Conservation (phyloP, 768 basidiomycete species). For the Suillus cothurnatus region DNA sequence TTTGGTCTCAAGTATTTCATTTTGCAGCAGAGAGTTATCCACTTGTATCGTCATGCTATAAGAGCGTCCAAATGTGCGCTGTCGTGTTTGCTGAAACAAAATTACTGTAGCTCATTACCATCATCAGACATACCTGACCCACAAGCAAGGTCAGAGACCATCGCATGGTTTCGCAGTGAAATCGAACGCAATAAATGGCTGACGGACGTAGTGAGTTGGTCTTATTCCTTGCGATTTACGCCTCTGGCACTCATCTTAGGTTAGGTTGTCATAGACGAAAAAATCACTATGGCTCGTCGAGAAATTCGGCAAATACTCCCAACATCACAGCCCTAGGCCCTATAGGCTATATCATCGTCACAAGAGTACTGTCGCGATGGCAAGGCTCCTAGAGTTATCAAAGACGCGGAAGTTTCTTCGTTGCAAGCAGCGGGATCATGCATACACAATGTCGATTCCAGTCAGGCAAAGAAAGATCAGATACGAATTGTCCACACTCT, state of each 20-base stretch:
- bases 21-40: conserved; percentile 59
- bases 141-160: conserved; percentile 61
- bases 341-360: background rate
- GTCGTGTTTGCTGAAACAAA: background rate
- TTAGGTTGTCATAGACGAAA: conserved; percentile 64
- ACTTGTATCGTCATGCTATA: conserved; percentile 67
- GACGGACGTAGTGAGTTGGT: conserved; percentile 51
- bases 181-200: conserved; percentile 65
- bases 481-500: background rate
- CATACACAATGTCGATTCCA: background rate
- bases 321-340: conserved; percentile 7
- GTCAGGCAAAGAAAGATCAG: background rate
- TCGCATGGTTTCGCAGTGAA: conserved; percentile 72
- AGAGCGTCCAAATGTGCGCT: conserved; percentile 65
- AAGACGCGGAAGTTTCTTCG: background rate
- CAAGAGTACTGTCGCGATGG: background rate
- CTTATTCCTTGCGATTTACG: background rate
- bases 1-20: conserved; percentile 76
- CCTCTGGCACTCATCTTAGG: conserved; percentile 16
- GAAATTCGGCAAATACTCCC: conserved; percentile 66
- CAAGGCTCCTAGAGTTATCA: background rate
- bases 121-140: conserved; percentile 62
- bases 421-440: background rate
- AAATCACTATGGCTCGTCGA: conserved; percentile 53
- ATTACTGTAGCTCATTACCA: background rate